Evolutionary conservation across 2,329 filamentous ascomycete genomes (phyloP).

Genomic region (Neonectria ditissima): DNA sequence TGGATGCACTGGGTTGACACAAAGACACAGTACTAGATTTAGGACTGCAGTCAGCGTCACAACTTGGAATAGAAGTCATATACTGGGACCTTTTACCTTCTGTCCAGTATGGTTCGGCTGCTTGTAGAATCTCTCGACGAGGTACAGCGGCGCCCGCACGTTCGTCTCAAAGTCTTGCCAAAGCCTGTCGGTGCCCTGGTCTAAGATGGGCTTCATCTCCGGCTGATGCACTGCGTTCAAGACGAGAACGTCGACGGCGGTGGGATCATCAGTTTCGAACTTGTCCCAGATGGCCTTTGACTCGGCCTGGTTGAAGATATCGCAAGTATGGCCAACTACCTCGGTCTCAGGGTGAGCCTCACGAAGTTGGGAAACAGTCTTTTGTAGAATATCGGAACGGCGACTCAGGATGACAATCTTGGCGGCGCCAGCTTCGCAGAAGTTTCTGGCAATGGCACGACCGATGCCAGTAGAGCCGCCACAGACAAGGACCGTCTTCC

Average conservation of each 20-base stretch:
- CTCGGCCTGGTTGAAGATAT: constrained; percentile 20
- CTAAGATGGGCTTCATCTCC: constrained; percentile 27
- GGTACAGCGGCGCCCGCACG: constrained; percentile 30
- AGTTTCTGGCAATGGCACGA: constrained; percentile 71
- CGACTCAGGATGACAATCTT: constrained; percentile 53
- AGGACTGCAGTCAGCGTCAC: fast-evolving
- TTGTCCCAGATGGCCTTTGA: constrained; percentile 25
- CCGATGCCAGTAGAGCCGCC: constrained; percentile 76
- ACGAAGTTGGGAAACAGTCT: constrained; percentile 21
- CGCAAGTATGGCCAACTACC: constrained; percentile 7
- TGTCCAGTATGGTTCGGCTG: constrained; percentile 26
- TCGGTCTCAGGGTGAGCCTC: constrained; percentile 22
- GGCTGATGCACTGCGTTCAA: constrained; percentile 30
- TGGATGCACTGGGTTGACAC: constrained; percentile 43
- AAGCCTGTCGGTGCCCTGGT: constrained; percentile 37
- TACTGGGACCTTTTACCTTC: constrained; percentile 28
- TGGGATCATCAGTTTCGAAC: constrained; percentile 3
- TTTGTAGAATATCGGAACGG: constrained; percentile 22
- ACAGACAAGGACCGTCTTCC: constrained; percentile 72
- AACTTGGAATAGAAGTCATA: no score
- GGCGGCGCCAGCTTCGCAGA: constrained; percentile 54
- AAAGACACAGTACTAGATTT: constrained; percentile 27
- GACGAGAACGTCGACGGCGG: constrained; percentile 27
- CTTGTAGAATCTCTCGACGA: constrained; percentile 35
- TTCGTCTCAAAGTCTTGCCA: constrained; percentile 42